Evolutionary conservation across 805 yeast genomes (phyloP), one percentile per base, ranked within the genome.

Genomic region (Lipomyces japonicus): DNA sequence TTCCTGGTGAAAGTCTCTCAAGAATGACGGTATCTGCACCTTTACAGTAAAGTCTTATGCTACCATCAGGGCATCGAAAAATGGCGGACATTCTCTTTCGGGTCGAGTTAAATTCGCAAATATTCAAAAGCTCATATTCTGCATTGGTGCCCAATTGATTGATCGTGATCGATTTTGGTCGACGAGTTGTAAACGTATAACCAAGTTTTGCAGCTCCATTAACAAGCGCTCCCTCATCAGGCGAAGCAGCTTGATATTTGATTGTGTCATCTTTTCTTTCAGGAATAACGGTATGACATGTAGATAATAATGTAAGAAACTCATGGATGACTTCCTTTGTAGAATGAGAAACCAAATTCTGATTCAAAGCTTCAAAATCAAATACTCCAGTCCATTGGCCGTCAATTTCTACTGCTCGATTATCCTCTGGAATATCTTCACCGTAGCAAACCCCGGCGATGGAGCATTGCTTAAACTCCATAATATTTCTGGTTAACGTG

Each of bases 181-280:
- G 81, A 71, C 99, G 84, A 41, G 88, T 80, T 5, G 79, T 77
- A 65, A 93, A 95, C 55, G 77, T 81, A 65, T 84, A 93, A 0
- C 97, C 97, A 41, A 91, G 71, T 62, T 74, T 75, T 0, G 97
- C 93, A 16, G 96, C 97, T 51, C 99, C 99, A 61, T 90, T 89
- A 2, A 93, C 99, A 54, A 93, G 74, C 0, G 99, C 99, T 44
- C 98, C 98, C 72, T 95, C 98, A 71, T 93, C 99, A 0, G 98
- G 98, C 0, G 97, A 90, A 0, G 98, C 96, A 1, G 99, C 98
- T 69, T 93, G 99, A 66, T 95, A 93, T 66, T 87, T 90, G 56
- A 93, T 82, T 31, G 62, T 62, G 16, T 63, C 65, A 1, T 60
- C 81, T 53, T 75, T 76, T 18, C 77, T 72, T 66, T 93, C 98